A percentile compares a stretch with the other conserved stretches of the same genome.
These are phyloP conservation scores for Tetratostichococcus sp. DNA, from an alignment of 139 green algal species.

Conservation along the genomic window DNA sequence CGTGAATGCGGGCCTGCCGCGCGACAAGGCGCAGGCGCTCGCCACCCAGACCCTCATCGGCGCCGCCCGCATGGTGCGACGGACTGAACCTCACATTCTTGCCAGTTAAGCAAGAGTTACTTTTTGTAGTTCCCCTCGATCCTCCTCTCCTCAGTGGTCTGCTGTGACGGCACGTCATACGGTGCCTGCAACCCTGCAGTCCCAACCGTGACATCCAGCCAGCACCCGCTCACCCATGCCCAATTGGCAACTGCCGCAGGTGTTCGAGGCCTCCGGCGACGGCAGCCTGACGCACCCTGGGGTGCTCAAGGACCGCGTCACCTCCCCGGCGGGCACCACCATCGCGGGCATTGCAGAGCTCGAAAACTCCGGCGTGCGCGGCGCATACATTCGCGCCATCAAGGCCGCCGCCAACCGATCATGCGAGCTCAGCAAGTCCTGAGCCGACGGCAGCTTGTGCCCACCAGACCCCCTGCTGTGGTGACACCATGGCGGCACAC, in stretches of 20 bases:
- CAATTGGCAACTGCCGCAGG: too few relatives aligned
- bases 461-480: too few relatives aligned
- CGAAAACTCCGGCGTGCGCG: constrained; percentile 54
- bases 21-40: constrained; percentile 62
- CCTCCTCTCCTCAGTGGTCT: too few relatives aligned
- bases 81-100: background rate
- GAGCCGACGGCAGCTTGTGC: background rate
- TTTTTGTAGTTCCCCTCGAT: too few relatives aligned
- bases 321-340: constrained; percentile 53
- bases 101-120: too few relatives aligned
- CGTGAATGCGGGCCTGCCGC: constrained; percentile 64
- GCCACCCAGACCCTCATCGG: constrained; percentile 73
- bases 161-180: too few relatives aligned
- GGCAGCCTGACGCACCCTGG: constrained; percentile 58
- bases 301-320: constrained; percentile 70
- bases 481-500: too few relatives aligned
- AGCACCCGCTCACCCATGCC: too few relatives aligned
- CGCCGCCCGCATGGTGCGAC: constrained; percentile 44
- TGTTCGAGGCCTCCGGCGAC: constrained; percentile 25
- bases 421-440: constrained; percentile 39
- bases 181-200: too few relatives aligned
- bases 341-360: constrained; percentile 67
- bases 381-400: constrained; percentile 67
- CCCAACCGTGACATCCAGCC: too few relatives aligned
- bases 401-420: constrained; percentile 39